A percentile compares a stretch with the other conserved stretches of the same genome.
These are phyloP conservation scores for Toxicodendron radicans DNA, from an alignment of 345 rosid species.

Conservation along the genomic window DNA sequence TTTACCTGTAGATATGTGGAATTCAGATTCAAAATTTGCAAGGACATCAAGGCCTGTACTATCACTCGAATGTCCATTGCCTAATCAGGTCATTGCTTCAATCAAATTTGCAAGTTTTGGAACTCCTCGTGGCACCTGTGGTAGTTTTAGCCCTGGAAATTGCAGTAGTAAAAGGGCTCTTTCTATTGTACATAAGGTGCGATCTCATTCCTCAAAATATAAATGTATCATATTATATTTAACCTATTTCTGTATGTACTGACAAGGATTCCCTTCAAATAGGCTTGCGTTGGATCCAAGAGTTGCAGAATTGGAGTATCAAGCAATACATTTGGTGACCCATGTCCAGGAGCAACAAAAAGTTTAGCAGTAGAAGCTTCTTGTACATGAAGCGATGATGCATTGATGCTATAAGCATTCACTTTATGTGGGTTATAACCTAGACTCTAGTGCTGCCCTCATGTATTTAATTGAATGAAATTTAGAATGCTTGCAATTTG, in stretches of 20 bases:
- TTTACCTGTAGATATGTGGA: conserved; percentile 72
- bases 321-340: conserved; percentile 64
- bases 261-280: conserved; percentile 18
- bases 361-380: conserved; percentile 92
- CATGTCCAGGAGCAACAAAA: conserved; percentile 66
- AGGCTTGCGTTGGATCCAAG: conserved; percentile 87
- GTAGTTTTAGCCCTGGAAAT: conserved; percentile 63
- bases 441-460: conserved; percentile 10
- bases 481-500: neutral
- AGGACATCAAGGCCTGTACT: conserved; percentile 45
- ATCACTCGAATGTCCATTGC: conserved; percentile 53
- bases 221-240: neutral
- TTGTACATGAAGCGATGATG: conserved; percentile 46
- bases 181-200: conserved; percentile 65
- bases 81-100: conserved; percentile 73
- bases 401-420: conserved; percentile 21
- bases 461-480: conserved; percentile 16
- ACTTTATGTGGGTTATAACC: conserved; percentile 14
- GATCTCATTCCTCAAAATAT: neutral
- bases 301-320: conserved; percentile 75
- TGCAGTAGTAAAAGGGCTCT: conserved; percentile 61
- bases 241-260: conserved; percentile 2
- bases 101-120: conserved; percentile 86
- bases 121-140: conserved; percentile 77
- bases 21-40: conserved; percentile 41